Evolutionary conservation across 768 basidiomycete genomes (phyloP), one percentile per base, ranked within the genome.

Genomic region (Cystobasidium onofrii): DNA sequence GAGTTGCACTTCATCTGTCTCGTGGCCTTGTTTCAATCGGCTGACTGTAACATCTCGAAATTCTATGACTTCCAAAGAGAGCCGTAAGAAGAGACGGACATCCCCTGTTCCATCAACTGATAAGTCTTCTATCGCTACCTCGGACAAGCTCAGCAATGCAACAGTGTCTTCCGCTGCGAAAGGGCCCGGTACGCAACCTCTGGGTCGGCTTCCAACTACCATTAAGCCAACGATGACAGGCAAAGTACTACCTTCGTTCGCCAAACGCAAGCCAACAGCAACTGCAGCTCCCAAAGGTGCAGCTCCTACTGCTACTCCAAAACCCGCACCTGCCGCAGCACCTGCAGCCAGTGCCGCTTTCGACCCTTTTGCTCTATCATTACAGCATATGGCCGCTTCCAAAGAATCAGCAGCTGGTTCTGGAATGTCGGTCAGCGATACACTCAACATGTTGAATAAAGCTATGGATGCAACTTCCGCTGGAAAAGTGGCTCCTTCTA

Each of bases 401-500:
- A 71, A 41, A 55, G 69, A 71, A 39, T 46, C 39, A 3, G 69
- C 69, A 20, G 63, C 63, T 20, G 43, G 43, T 13, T 3, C 10
- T 15, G 69, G 69, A 6, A 71, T 71, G 69, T 71, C 69, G 10
- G 29, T 71, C 20, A 54, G 69, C 36, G 69, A 55, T 20, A 55
- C 50, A n/a, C 52, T 71, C 9, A 71, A 29, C 55, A 71, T 71
- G 69, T 52, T 71, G 31, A 23, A 71, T 20, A 36, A 36, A 15
- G 69, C 54, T 13, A 39, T 71, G 25, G 69, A 55, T n/a, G 36
- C 29, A 1, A 52, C 69, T 34, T 36, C 69, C n/a, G 9, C 36
- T 60, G 41, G 29, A 7, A 29, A 31, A 15, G 39, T 10, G 3
- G 10, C 36, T 1, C 12, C 23, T 31, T 15, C 15, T 17, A 34